Base-by-base conservation (phyloP, 495 filamentous ascomycete species). In the Hypoxylon intermedium region DNA sequence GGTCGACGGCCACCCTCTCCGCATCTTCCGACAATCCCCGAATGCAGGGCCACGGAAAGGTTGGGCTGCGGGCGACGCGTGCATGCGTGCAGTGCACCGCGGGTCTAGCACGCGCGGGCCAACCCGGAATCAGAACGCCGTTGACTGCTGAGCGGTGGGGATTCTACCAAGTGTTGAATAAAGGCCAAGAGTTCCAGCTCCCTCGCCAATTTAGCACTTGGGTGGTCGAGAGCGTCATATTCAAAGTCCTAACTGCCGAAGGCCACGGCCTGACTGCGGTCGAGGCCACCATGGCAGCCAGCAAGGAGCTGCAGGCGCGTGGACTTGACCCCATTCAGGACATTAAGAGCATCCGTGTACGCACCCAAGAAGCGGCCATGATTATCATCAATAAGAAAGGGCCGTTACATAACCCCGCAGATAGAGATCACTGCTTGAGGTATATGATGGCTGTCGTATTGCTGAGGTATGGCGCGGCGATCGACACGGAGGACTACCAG, bases 31-130 rank as follows among this genome's bases (percentile, higher is more conserved):
- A 1, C 56, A 63, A 4, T 63, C 48, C 0, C 44, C 61, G 4
- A 79, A 79, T 36, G 72, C 78, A 0, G 70, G 67, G 7, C 71
- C 75, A 6, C 69, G 76, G 0, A 80, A 80, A 52, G 79, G 78
- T 0, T 81, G 79, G 79, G 78, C 77, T 0, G 77, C 73, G 1
- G 79, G 73, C 0, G 74, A 79, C 60, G 78, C 79, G 0, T 71
- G 68, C 13, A 74, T 72, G 60, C 69, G 78, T 26, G 79, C 78
- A 1, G 75, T 82, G 3, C 72, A 80, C 13, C 60, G 80, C n/a
- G 66, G 68, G 0, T 44, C 48, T 79, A 2, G 64, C 63, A 2
- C 49, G 30, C n/a, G 26, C 50, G 0, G 75, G 74, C 0, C 76
- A 80, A 58, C 69, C 66, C 1, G 79, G 79, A 0, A 56, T 71